Base-by-base conservation (phyloP, 352 stramenopile species). In the Phytophthora cajani region DNA sequence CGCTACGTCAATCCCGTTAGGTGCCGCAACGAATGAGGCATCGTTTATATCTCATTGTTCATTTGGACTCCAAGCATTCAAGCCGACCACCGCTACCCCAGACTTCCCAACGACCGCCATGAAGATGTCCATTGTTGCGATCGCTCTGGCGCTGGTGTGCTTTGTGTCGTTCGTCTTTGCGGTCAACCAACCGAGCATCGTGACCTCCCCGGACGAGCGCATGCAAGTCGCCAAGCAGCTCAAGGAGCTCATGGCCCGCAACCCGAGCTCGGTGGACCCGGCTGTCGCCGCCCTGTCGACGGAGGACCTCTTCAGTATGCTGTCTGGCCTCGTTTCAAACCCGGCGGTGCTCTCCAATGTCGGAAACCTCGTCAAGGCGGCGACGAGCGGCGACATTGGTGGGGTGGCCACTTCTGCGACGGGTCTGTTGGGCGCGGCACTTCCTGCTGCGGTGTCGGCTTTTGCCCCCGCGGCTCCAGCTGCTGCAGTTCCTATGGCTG, bases 191-290 rank as follows among this genome's bases (percentile, higher is more conserved):
- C 62, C 61, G 10, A 10, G 11, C 11, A 42, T 19, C 19, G 2
- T 70, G 3, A 56, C 47, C 2, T 44, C 49, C 12, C 10, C 40
- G 40, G 55, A 16, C 17, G 67, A 70, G 10, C 61, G 53, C 1
- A 51, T 65, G 46, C 6, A 67, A 17, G 47, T 74, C 23, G 67
- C 67, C 0, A 4, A 70, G 6, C 42, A n/a, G 11, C 62, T 72
- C 32, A 58, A 72, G n/a, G 19, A 53, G 2, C 64, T 72, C 51
- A 17, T 65, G 52, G 5, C 19, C 23, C 25, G 7, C 10, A 33
- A 46, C 38, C 21, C 33, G 32, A 16, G 42, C 36, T 19, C 36
- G 0, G 21, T 51, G 44, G 44, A 50, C 23, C 44, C 44, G 44
- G 44, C 44, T 14, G n/a, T 52, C 16, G 36, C 30, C 11, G 21